Evolutionary conservation across 495 filamentous ascomycete genomes (phyloP), one percentile per base, ranked within the genome.

Genomic region (Apodospora peruviana): DNA sequence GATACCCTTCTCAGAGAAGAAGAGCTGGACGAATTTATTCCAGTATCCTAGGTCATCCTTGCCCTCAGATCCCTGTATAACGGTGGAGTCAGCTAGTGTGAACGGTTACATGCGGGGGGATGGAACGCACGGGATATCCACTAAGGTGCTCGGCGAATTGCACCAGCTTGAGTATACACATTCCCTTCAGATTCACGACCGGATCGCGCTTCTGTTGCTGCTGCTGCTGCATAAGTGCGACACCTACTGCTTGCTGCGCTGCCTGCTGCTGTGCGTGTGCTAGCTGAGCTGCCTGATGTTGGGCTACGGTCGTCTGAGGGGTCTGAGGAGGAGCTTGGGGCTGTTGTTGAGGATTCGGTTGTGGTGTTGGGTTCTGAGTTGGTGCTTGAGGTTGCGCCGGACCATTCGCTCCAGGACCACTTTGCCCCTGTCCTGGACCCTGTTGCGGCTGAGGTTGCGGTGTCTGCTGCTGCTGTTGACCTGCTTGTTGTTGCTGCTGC

Each of bases 71-170:
- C 69, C 76, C 78, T 87, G 62, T 24, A 40, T 27, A 24, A 7
- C 18, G 17, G 36, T 40, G 5, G 47, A 38, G 40, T 64, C 21
- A 65, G 54, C 20, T n/a, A 22, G 21, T 37, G 32, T 8, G 11
- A 12, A 25, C 0, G 1, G 16, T 2, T 20, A 23, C 20, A 12
- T 34, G 16, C n/a, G 14, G 21, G 11, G 19, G 17, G 40, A 29
- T 32, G 2, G 18, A 27, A 49, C 79, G 65, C 67, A 85, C 78
- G 24, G 69, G 65, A 58, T 85, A 88, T 43, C 71, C 73, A 53
- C 84, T 85, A 10, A 95, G 66, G 42, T 84, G 69, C 57, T 91
- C 86, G 19, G 78, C 76, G 55, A 91, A 91, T 44, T 74, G 72
- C 53, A 85, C 73, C 34, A 96, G 66, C 51, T 74, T 79, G 43